These are phyloP conservation scores for Aristolochia contorta DNA, from an alignment of 164 flowering plant genomes.

Conservation along the genomic window DNA sequence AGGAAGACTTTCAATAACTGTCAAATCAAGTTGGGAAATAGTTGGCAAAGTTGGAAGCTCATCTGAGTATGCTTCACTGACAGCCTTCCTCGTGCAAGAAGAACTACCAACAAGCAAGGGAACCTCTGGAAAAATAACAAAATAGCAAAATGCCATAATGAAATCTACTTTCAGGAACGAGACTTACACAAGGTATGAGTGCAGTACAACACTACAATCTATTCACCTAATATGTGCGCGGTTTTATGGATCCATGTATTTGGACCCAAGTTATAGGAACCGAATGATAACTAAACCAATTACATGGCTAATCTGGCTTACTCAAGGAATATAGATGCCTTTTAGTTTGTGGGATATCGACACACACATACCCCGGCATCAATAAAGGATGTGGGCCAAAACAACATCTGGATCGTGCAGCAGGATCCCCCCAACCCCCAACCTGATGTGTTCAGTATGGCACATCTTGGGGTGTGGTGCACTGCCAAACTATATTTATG, in stretches of 20 bases:
- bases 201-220: neutral
- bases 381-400: too few species aligned
- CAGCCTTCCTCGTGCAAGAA: constrained; percentile 14
- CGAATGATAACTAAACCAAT: neutral
- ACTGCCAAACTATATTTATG: too few species aligned
- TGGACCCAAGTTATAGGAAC: neutral
- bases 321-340: too few species aligned
- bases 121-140: neutral
- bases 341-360: too few species aligned
- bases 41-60: constrained; percentile 40
- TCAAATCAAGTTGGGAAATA: constrained; percentile 58
- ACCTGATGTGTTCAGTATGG: too few species aligned
- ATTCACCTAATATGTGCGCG: neutral
- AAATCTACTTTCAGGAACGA: too few species aligned
- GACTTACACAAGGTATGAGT: neutral
- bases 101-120: constrained; percentile 7
- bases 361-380: too few species aligned
- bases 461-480: too few species aligned
- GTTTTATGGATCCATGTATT: neutral
- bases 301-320: neutral
- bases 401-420: too few species aligned
- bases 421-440: too few species aligned
- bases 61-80: constrained; percentile 18
- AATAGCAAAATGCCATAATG: neutral
- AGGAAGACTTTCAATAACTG: constrained; percentile 67